Evolutionary conservation across 1,284 basidiomycete species (phyloP), one percentile per base, ranked within the genome.

Genomic region (Inonotus obliquus): DNA sequence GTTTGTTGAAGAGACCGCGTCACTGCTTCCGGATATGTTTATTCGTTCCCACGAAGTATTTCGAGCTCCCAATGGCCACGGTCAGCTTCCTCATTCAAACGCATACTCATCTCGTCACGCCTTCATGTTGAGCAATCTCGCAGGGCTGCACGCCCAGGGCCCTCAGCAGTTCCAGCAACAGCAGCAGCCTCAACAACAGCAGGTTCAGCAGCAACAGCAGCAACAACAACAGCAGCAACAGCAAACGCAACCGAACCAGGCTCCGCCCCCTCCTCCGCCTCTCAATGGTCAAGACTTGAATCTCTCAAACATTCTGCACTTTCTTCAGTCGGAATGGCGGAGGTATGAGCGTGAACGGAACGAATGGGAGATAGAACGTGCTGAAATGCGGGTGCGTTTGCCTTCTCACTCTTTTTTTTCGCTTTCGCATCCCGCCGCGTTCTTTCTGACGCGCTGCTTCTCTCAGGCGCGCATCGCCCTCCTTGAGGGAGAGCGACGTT

Each of bases 281-380:
- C 86, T 87, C 74, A 91, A 87, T 70, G 88, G 89, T 66, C 87
- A 92, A 72, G 92, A 94, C 75, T 93, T 92, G 75, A 96, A 92
- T 48, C 87, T 99, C 62, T 95, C 96, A 9, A 92, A 88, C 71
- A 94, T 98, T 62, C 82, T 99, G 63, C 96, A 99, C 77, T 98
- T 95, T 75, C 82, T 99, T 54, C 97, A 99, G 77, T 94, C 92
- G 57, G 97, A 99, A 81, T 98, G 96, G 94, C 82, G 97, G 65
- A 83, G 94, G 64, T 96, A 94, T 72, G 96, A 98, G 74, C 89
- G 94, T 73, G 96, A 99, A 77, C 85, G 96, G 69, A 99, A 99
- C 74, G 96, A 98, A 76, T 99, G 96, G 96, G 96, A 98, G 81
- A 99, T 99, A 70, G 96, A 99, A 77, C 82, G 96, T 68, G 96